Evolutionary conservation across 2,329 filamentous ascomycete species (phyloP).

Genomic region (Aurifilum marmelostoma): DNA sequence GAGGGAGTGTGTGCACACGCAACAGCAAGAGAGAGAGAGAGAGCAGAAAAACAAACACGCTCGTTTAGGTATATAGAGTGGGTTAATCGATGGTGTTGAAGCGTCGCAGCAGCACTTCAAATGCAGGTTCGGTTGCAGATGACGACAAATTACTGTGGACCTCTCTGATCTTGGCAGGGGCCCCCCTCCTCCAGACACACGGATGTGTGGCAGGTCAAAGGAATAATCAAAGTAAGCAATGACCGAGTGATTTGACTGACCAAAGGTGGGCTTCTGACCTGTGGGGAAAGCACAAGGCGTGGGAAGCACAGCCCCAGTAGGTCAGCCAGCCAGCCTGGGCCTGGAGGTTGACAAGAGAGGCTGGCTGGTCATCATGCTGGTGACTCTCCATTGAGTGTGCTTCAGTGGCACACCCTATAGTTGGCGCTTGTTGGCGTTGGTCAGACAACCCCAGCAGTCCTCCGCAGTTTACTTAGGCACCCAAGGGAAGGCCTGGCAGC

Average conservation of each 20-base stretch:
- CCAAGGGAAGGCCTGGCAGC: not conserved
- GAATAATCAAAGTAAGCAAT: slow-evolving; percentile 20
- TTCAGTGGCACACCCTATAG: not conserved
- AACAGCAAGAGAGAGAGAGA: not conserved
- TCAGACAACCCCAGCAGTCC: not conserved
- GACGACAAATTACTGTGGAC: slow-evolving; percentile 15
- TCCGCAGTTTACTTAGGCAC: not conserved
- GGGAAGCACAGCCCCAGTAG: slow-evolving; percentile 3
- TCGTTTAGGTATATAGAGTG: not conserved
- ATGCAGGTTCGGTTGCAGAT: slow-evolving; percentile 17
- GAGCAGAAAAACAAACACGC: not conserved
- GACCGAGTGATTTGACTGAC: slow-evolving; percentile 9
- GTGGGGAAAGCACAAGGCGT: slow-evolving; percentile 1
- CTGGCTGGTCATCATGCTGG: not conserved
- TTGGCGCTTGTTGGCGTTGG: not conserved
- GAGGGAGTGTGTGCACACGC: not conserved
- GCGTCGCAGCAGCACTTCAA: slow-evolving; percentile 3
- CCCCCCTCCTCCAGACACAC: slow-evolving; percentile 6
- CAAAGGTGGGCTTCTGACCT: not conserved
- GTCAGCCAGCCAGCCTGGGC: not conserved
- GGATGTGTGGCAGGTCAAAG: not conserved
- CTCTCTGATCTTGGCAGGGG: slow-evolving; percentile 13
- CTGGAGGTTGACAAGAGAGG: too few species aligned
- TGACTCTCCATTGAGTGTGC: not conserved
- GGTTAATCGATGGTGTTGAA: slow-evolving; percentile 12